These are phyloP conservation scores for Phtheirospermum japonicum DNA, from an alignment of 257 asterid species.

Conservation along the genomic window DNA sequence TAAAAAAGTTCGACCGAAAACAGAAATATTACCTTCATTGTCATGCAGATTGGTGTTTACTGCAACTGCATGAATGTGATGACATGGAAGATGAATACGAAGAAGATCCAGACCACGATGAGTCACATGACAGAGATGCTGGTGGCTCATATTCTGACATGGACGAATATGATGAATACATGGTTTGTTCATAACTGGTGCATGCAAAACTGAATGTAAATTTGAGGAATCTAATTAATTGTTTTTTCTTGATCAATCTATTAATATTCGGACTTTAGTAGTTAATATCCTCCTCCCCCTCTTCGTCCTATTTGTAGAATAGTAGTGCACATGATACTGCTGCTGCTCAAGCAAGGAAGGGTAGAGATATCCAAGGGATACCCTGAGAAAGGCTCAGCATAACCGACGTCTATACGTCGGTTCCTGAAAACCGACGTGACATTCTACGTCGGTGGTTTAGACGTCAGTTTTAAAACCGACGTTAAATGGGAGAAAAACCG, in stretches of 20 bases:
- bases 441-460: too few species aligned
- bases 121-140: slow-evolving; percentile 47
- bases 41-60: too few species aligned
- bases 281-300: slow-evolving; percentile 29
- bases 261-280: background rate
- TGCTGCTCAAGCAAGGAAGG: slow-evolving; percentile 84
- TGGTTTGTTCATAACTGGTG: too few species aligned
- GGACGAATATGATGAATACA: too few species aligned
- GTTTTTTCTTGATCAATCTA: slow-evolving; percentile 7
- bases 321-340: slow-evolving; percentile 84
- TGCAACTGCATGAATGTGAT: slow-evolving; percentile 50
- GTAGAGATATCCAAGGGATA: slow-evolving; percentile 94
- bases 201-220: slow-evolving; percentile 3
- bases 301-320: too few species aligned
- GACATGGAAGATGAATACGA: slow-evolving; percentile 82
- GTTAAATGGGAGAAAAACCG: too few species aligned
- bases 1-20: too few species aligned
- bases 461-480: too few species aligned
- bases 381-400: slow-evolving; percentile 91
- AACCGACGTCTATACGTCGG: too few species aligned
- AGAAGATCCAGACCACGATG: slow-evolving; percentile 68
- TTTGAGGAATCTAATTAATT: slow-evolving; percentile 1
- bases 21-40: too few species aligned
- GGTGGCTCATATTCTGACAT: slow-evolving; percentile 79
- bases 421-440: too few species aligned